Evolutionary conservation across 169 alveolate species (phyloP).

Genomic region (Eimeria acervulina): DNA sequence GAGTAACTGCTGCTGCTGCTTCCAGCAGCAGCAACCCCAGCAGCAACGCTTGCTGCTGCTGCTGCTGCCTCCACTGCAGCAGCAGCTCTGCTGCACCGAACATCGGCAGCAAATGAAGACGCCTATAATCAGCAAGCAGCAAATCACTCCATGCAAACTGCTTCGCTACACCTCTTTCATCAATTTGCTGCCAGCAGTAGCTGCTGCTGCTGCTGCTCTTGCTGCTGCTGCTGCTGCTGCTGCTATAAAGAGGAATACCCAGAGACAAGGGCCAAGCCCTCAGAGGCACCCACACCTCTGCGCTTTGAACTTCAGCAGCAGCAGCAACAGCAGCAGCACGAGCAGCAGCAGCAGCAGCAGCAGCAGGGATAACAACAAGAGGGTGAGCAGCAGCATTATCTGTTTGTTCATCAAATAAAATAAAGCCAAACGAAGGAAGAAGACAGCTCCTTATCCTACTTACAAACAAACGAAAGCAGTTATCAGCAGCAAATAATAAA

Average conservation of each 20-base stretch:
- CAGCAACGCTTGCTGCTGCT: constrained; percentile 8
- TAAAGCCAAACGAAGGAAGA: not conserved
- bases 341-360: not conserved
- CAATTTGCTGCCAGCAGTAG: constrained; percentile 21
- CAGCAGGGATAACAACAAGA: not conserved
- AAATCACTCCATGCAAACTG: not conserved
- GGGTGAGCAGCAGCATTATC: not conserved
- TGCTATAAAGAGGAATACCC: not conserved
- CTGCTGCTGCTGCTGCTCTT: constrained; percentile 28
- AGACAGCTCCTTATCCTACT: not conserved
- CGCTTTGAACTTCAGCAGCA: not conserved
- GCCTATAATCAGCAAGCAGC: not conserved
- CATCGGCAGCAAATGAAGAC: not conserved
- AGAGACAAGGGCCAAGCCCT: constrained; percentile 23
- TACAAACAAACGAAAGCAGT: not conserved
- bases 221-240: constrained; percentile 41
- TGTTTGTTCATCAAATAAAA: not conserved
- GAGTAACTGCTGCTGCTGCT: constrained; percentile 13
- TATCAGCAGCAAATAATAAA: not conserved
- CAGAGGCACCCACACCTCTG: constrained; percentile 10
- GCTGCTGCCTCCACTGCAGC: constrained; percentile 30
- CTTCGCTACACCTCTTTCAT: not conserved
- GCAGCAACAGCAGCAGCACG: not conserved
- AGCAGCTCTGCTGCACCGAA: constrained; percentile 16
- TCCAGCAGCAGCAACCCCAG: constrained; percentile 39